Base-by-base conservation (phyloP, 768 basidiomycete genomes). In the Melanogaster broomeanus region DNA sequence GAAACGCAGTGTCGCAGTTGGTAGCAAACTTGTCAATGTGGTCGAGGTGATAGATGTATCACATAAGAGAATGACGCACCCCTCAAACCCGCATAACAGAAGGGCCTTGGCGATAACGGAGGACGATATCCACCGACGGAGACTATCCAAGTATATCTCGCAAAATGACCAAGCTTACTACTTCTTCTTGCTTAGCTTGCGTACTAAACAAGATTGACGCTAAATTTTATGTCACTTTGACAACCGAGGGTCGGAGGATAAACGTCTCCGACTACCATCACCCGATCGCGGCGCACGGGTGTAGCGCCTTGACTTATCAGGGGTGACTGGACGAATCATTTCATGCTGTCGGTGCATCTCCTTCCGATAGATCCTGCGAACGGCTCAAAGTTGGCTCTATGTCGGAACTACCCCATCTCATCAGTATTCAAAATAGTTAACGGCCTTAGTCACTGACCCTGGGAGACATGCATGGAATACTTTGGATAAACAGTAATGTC, bases 231-330 rank as follows among this genome's bases (percentile, higher is more conserved):
- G 16, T 42, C 31, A 19, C 31, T 42, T 51, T 61, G 55, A 47
- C 9, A 57, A 40, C 16, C 50, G 51, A 34, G 52, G 4, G 13
- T 56, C 62, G 64, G 64, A 45, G 60, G 60, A 55, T 18, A 43
- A 52, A 59, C 38, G 35, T 18, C 62, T 53, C 64, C 64, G 64
- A 65, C 63, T 51, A 49, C 34, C n/a, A 61, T 55, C 42, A 12
- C n/a, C 59, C 56, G 52, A 63, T 34, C n/a, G n/a, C 38, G 38
- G n/a, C 27, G 19, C 41, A 19, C 51, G 30, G 18, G n/a, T 49
- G 45, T 43, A 21, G 49, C 48, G 46, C 55, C 55, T 47, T 35
- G 42, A 33, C 30, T 22, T 44, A 27, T 24, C 41, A 42, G 9
- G 22, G 25, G 24, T 25, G 28, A 41, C 4, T 34, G 8, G 4